Evolutionary conservation across 495 filamentous ascomycete species (phyloP).

Genomic region (Penicillium bovifimosum): DNA sequence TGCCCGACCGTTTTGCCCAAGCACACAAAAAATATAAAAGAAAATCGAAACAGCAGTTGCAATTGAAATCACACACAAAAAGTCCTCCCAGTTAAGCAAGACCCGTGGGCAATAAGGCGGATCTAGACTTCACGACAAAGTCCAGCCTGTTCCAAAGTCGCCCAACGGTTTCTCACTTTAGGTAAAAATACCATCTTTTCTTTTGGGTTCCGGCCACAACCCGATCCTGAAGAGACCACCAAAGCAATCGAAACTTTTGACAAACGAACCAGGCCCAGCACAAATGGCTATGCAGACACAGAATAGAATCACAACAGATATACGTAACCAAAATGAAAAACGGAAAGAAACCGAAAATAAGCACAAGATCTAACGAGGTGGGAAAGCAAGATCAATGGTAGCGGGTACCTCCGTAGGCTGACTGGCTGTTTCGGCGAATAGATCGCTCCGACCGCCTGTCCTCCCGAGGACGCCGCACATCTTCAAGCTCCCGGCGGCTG

Average conservation of each 20-base stretch:
- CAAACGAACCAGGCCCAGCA: conserved; percentile 8
- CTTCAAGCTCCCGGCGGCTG: conserved; percentile 28
- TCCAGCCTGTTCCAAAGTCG: background rate
- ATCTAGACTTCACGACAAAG: background rate
- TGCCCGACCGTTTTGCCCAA: conserved; percentile 19
- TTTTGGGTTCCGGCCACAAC: conserved; percentile 15
- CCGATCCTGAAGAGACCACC: conserved; percentile 12
- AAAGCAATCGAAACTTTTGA: conserved; percentile 19
- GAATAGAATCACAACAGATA: conserved; percentile 3
- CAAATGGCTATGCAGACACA: conserved; percentile 7
- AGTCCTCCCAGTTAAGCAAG: conserved; percentile 21
- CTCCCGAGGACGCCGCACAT: conserved; percentile 25
- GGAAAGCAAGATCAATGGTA: conserved; percentile 12
- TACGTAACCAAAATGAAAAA: background rate
- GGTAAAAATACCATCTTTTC: conserved; percentile 2
- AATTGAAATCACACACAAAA: conserved; percentile 21
- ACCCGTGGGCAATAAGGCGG: background rate
- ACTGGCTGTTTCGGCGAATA: conserved; percentile 37
- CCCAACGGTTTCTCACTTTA: background rate
- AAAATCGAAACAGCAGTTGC: conserved; percentile 19
- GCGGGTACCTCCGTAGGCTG: conserved; percentile 27
- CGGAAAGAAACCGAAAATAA: background rate
- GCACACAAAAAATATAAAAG: conserved; percentile 7
- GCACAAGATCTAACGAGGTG: background rate
- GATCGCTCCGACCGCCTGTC: conserved; percentile 38